Evolutionary conservation across 306 rosid species (phyloP), one percentile per base, ranked within the genome.

Genomic region (Rosa persica): DNA sequence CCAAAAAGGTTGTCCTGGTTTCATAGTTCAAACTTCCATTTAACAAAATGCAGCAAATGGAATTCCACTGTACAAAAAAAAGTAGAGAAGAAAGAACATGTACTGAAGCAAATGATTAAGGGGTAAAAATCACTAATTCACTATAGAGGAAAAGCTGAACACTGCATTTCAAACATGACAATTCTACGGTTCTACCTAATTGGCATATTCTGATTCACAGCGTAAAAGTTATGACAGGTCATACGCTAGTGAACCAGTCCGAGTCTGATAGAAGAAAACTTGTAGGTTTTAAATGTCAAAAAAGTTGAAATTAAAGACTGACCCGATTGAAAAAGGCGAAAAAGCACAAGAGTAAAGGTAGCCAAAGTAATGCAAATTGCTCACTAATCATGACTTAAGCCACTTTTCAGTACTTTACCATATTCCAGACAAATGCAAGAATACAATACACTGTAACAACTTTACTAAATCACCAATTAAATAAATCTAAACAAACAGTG

Each of bases 1-100:
- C 99, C 86, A 91, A 27, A 85, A 95, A 95, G 80, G 85, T 86
- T 17, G 85, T 61, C 99, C 99, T 95, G 61, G 76, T 75, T 81
- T 80, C 55, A 60, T 72, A 36, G 57, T 58, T 74, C 38, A 55
- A 66, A 43, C 68, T 40, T 75, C 17, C 11, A 34, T 49, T 74
- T 52, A 70, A 74, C 71, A 55, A 13, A 78, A 79, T 57, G 57
- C 44, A 75, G 64, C 62, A 60, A 68, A 81, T 4, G 6, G 22
- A 61, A 39, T 13, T 15, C 5, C 44, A 23, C 58, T 27, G 19
- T 22, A 61, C 34, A 43, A 4, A 61, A 43, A 43, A 23, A 19
- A 8, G 8, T 27, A 8, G 38, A 25, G 57, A 55, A 65, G 30
- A 55, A 12, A 13, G 52, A 75, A 43, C 16, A 23, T 60, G 30